Conservation (phyloP, 2,329 filamentous ascomycete species). For the Trichoderma sp. region DNA sequence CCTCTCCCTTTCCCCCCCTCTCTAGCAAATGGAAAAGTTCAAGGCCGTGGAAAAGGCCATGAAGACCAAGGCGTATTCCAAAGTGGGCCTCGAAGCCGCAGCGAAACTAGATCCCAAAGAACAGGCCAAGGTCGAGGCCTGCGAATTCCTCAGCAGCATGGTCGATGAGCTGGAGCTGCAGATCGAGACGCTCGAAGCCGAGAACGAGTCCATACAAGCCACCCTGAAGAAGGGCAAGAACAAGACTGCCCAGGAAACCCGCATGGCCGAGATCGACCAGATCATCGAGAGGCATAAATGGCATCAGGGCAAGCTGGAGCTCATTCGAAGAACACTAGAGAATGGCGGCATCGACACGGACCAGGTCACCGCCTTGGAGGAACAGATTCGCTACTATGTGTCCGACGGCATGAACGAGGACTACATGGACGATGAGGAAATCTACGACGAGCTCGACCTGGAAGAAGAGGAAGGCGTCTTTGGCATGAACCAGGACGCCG, state of each 20-base stretch:
- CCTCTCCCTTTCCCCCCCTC: neutral
- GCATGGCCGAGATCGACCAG: slow-evolving; percentile 81
- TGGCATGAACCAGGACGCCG: slow-evolving; percentile 77
- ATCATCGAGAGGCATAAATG: slow-evolving; percentile 92
- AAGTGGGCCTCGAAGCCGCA: slow-evolving; percentile 90
- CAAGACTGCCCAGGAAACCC: slow-evolving; percentile 78
- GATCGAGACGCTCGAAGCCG: slow-evolving; percentile 89
- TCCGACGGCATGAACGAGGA: slow-evolving; percentile 85
- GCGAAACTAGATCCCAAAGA: slow-evolving; percentile 97
- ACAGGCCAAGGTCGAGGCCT: slow-evolving; percentile 85
- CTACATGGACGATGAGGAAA: slow-evolving; percentile 88
- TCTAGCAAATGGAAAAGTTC: slow-evolving; percentile 98
- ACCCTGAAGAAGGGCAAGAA: slow-evolving; percentile 96
- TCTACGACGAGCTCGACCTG: slow-evolving; percentile 93
- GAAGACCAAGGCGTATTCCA: slow-evolving; percentile 99
- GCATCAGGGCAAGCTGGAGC: slow-evolving; percentile 90
- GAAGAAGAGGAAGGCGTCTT: slow-evolving; percentile 89
- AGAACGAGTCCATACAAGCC: slow-evolving; percentile 81
- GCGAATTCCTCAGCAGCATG: slow-evolving; percentile 82
- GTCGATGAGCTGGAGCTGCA: slow-evolving; percentile 93
- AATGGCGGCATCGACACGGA: slow-evolving; percentile 89
- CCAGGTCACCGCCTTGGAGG: slow-evolving; percentile 84
- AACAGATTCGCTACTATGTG: slow-evolving; percentile 93
- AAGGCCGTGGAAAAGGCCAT: slow-evolving; percentile 99
- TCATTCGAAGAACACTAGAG: slow-evolving; percentile 85